phyloP scores from a whole-genome alignment of 2,329 filamentous ascomycete genomes.

The Arthrinium phaeospermum region DNA sequence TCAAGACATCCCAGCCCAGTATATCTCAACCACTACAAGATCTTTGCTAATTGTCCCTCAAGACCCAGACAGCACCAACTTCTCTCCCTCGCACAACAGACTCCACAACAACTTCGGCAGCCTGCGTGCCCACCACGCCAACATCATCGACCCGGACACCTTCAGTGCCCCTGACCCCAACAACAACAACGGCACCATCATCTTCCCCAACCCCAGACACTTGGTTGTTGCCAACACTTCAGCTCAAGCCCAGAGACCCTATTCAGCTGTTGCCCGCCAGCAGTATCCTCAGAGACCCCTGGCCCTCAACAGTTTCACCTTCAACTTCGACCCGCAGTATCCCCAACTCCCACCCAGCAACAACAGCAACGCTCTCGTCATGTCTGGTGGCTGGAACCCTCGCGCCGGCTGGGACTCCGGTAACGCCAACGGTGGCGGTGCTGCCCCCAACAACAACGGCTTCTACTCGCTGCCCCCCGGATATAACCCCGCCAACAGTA shows the following conservation, averaged over 20 bases:
- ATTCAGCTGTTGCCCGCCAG: not conserved
- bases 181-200: not conserved
- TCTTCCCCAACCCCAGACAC: not conserved
- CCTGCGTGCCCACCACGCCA: not conserved
- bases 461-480: too few species aligned
- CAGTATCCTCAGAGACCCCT: not conserved
- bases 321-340: not conserved
- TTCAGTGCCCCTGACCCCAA: not conserved
- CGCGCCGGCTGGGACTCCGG: slow-evolving; percentile 45
- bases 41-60: not conserved
- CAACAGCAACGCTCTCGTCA: not conserved
- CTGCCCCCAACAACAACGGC: not conserved
- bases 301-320: not conserved
- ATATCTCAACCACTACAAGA: not conserved
- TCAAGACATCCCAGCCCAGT: not conserved
- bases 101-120: not conserved
- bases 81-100: not conserved
- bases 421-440: slow-evolving; percentile 23
- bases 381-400: slow-evolving; percentile 39
- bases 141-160: not conserved
- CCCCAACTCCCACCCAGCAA: not conserved
- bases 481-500: too few species aligned
- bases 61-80: not conserved
- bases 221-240: not conserved
- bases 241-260: not conserved